Evolutionary conservation across 2,329 filamentous ascomycete genomes (phyloP).

Genomic region (Mycosphaerella sp.): DNA sequence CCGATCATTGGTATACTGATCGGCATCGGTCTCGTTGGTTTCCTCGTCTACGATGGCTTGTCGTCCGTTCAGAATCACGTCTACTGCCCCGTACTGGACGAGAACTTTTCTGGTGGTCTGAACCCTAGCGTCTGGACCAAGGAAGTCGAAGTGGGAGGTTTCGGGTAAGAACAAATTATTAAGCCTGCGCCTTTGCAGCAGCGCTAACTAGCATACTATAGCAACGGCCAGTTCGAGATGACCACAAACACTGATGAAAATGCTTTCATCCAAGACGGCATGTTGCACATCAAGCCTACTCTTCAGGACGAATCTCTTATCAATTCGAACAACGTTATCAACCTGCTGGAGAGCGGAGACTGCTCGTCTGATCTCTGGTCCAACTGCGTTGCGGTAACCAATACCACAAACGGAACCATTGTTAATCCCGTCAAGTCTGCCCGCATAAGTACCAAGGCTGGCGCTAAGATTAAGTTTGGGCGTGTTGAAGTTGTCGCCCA

Average conservation of each 20-base stretch:
- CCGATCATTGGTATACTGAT: constrained; percentile 65
- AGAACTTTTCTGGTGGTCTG: constrained; percentile 54
- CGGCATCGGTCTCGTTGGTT: constrained; percentile 61
- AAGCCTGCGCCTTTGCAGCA: constrained; percentile 14
- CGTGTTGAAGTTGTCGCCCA: constrained; percentile 74
- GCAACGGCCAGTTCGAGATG: constrained; percentile 75
- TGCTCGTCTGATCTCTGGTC: constrained; percentile 58
- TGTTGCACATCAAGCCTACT: constrained; percentile 70
- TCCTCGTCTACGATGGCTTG: constrained; percentile 71
- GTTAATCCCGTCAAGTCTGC: constrained; percentile 73
- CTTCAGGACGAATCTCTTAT: constrained; percentile 64
- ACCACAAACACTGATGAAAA: constrained; percentile 69
- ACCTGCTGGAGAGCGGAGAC: constrained; percentile 59
- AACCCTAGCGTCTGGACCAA: constrained; percentile 62
- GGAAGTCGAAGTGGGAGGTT: constrained; percentile 69
- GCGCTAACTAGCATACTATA: constrained; percentile 22
- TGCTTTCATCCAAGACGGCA: constrained; percentile 62
- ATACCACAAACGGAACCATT: constrained; percentile 69
- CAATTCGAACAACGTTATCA: constrained; percentile 59
- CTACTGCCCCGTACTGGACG: constrained; percentile 63
- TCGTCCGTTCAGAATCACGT: constrained; percentile 65
- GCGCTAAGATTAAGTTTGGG: constrained; percentile 69
- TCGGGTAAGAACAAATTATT: constrained; percentile 52
- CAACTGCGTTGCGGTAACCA: constrained; percentile 66
- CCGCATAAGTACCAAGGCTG: constrained; percentile 67